Evolutionary conservation across 352 stramenopile genomes (phyloP), one percentile per base, ranked within the genome.

Genomic region (Globisporangium ultimum): DNA sequence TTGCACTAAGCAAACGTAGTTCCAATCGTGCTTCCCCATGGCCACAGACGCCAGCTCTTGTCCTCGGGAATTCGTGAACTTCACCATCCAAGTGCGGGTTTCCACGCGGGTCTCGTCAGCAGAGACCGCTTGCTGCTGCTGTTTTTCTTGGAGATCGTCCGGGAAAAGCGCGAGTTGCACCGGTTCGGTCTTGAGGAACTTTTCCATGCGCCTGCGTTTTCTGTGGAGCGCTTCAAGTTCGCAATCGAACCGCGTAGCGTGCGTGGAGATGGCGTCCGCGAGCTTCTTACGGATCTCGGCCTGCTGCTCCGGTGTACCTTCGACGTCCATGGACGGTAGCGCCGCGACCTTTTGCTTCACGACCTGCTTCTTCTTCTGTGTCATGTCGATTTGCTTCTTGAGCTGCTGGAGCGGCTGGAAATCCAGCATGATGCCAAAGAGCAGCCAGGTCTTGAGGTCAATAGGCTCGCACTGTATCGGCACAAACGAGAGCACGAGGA

Each of bases 1-100:
- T 47, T 80, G 69, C 36, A 86, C 70, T 0, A 89, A 63, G 34
- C 80, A 82, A 4, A 89, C 60, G 32, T 84, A 84, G 21, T 77
- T 86, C 80, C 80, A 89, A 64, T 89, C 76, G 42, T 53, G 65
- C 57, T 89, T 89, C 5, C 59, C 58, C n/a, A 91, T 67, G 3
- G 78, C 80, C 3, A 88, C 53, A 0, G 70, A 70, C 8, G 58
- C 66, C 14, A 91, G 64, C 41, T 83, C 72, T 0, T 63, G 59
- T 18, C 76, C 78, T 5, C 78, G 78, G 14, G 70, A 53, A 53
- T 78, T 87, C 18, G 47, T 70, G 50, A 89, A 87, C 18, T 60
- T 55, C n/a, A 82, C 75, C 2, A 66, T 61, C 78, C 81, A 89
- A 24, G 70, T 78, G 12, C 74, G 67, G 17, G 72, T 88, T 58